phyloP scores from a whole-genome alignment of 2,329 filamentous ascomycete genomes.

The Talaromyces marneffei region DNA sequence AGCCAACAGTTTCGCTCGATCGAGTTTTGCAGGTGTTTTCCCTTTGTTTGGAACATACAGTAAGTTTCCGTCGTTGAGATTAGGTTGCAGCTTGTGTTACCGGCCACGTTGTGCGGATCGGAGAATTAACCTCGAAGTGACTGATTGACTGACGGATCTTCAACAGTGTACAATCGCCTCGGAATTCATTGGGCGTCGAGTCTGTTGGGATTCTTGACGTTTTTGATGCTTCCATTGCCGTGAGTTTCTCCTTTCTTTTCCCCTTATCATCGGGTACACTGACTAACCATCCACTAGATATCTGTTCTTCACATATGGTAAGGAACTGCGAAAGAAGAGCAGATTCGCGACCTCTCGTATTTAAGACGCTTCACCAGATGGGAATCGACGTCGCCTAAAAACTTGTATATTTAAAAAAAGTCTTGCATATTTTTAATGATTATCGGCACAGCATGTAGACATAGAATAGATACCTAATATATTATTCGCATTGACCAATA shows the following conservation, averaged over 20 bases:
- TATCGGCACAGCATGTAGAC: neutral
- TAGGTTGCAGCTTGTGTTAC: slow-evolving; percentile 40
- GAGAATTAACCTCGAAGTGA: slow-evolving; percentile 41
- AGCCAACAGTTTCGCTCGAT: slow-evolving; percentile 75
- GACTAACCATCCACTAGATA: too few relatives aligned
- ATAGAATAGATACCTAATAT: neutral
- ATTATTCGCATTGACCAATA: too few relatives aligned
- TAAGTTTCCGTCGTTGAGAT: slow-evolving; percentile 9
- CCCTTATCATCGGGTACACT: too few relatives aligned
- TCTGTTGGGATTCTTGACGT: slow-evolving; percentile 39
- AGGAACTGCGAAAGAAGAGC: slow-evolving; percentile 37
- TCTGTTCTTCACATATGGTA: slow-evolving; percentile 41
- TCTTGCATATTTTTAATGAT: neutral
- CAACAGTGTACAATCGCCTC: slow-evolving; percentile 44
- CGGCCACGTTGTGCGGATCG: neutral
- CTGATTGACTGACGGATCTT: neutral
- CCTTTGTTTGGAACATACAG: slow-evolving; percentile 64
- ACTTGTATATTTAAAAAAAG: neutral
- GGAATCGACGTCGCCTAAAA: neutral
- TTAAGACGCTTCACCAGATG: slow-evolving; percentile 10
- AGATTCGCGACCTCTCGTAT: slow-evolving; percentile 31
- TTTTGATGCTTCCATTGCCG: slow-evolving; percentile 43
- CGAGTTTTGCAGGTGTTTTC: slow-evolving; percentile 71
- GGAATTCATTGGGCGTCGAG: slow-evolving; percentile 44
- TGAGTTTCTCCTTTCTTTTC: slow-evolving; percentile 19